phyloP scores from a whole-genome alignment of 257 asterid species.

The Henckelia pumila region DNA sequence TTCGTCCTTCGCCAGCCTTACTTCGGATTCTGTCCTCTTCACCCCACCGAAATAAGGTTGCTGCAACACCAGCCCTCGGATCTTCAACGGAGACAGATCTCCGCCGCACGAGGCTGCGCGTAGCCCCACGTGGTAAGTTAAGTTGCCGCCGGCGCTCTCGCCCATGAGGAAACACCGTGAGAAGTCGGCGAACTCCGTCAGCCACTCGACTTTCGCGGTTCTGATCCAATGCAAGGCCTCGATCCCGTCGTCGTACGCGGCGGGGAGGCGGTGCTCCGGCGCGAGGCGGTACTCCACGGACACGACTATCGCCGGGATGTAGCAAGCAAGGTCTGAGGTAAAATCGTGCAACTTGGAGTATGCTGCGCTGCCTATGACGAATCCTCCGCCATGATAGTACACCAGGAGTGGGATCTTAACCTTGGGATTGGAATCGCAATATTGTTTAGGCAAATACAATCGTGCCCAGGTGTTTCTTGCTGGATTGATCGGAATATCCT shows the following conservation, averaged over 20 bases:
- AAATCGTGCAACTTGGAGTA: conserved; percentile 17
- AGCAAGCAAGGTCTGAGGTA: conserved; percentile 14
- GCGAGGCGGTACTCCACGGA: conserved; percentile 55
- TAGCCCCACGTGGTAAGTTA: conserved; percentile 39
- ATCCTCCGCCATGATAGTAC: conserved; percentile 59
- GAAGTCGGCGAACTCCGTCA: conserved; percentile 38
- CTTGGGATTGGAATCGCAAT: background rate
- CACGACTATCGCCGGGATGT: conserved; percentile 39
- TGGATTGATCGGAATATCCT: conserved; percentile 37
- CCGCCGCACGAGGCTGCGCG: conserved; percentile 27
- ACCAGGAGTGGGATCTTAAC: conserved; percentile 37
- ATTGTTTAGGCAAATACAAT: conserved; percentile 13
- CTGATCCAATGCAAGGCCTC: conserved; percentile 41
- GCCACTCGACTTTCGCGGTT: conserved; percentile 38
- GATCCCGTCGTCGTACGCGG: conserved; percentile 53
- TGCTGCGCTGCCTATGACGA: conserved; percentile 27
- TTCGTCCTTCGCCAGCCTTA: conserved; percentile 20
- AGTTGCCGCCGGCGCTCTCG: conserved; percentile 53
- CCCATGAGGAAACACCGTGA: conserved; percentile 52
- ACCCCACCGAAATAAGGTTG: conserved; percentile 51
- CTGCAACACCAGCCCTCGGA: conserved; percentile 52
- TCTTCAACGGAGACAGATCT: conserved; percentile 32
- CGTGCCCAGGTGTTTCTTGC: conserved; percentile 36
- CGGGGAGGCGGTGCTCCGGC: conserved; percentile 60
- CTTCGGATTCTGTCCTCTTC: conserved; percentile 47